phyloP scores from a whole-genome alignment of 306 rosid genomes.

The Arachis hypogaea region DNA sequence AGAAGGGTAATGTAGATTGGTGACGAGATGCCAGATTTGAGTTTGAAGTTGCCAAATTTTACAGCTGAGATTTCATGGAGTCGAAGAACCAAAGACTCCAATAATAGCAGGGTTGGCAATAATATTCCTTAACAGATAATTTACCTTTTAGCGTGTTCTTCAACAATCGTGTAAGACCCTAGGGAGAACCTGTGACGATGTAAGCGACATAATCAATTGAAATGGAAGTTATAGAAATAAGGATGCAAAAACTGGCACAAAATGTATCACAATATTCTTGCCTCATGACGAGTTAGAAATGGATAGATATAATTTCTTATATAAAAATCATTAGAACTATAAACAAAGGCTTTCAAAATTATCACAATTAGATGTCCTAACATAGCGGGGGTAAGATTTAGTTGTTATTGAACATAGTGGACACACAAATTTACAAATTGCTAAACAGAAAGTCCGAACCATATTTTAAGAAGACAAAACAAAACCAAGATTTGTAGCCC shows the following conservation, averaged over 20 bases:
- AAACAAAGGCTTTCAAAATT: neutral
- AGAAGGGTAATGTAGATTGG: conserved; percentile 77
- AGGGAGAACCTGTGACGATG: conserved; percentile 16
- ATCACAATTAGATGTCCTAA: neutral
- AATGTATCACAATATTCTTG: conserved; percentile 16
- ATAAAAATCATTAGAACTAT: neutral
- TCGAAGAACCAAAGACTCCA: conserved; percentile 71
- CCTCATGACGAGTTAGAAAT: conserved; percentile 17
- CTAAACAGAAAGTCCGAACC: neutral
- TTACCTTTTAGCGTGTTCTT: conserved; percentile 2
- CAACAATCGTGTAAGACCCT: conserved; percentile 15
- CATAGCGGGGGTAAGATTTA: no score
- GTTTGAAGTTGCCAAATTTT: conserved; percentile 89
- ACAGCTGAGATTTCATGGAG: conserved; percentile 93
- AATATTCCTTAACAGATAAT: conserved; percentile 1
- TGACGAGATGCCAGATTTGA: conserved; percentile 88
- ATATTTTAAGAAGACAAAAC: no score
- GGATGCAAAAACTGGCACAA: conserved; percentile 20
- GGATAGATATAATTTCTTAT: neutral
- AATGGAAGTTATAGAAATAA: neutral
- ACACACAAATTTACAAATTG: neutral
- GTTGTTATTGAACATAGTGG: no score
- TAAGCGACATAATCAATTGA: conserved; percentile 28
- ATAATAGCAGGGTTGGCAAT: conserved; percentile 35
- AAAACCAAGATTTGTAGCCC: neutral